phyloP scores from a whole-genome alignment of 768 basidiomycete species.

The Tricholoma furcatifolium region DNA sequence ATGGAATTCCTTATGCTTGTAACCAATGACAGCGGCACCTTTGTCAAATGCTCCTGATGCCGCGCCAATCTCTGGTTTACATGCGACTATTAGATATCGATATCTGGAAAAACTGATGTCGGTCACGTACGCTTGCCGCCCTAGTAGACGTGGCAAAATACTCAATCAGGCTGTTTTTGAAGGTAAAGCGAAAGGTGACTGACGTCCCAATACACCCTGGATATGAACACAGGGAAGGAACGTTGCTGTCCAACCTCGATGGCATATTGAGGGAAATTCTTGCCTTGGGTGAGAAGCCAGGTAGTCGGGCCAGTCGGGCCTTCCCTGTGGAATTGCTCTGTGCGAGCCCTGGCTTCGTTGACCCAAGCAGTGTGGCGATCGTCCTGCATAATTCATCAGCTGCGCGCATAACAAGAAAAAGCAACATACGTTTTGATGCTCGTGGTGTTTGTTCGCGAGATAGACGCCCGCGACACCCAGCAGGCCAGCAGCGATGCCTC shows the following conservation, averaged over 20 bases:
- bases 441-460: slow-evolving; percentile 38
- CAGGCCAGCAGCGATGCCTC: slow-evolving; percentile 41
- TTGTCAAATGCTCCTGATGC: slow-evolving; percentile 56
- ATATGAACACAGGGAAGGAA: slow-evolving; percentile 52
- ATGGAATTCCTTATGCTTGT: slow-evolving; percentile 53
- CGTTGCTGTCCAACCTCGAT: slow-evolving; percentile 57
- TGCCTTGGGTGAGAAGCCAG: slow-evolving; percentile 64
- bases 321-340: slow-evolving; percentile 42
- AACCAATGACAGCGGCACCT: slow-evolving; percentile 65
- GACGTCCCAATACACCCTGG: slow-evolving; percentile 59
- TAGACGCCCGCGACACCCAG: slow-evolving; percentile 4
- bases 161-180: not conserved
- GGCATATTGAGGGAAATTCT: slow-evolving; percentile 55
- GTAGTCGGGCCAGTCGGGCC: slow-evolving; percentile 48
- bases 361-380: slow-evolving; percentile 53
- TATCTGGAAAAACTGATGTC: slow-evolving; percentile 29
- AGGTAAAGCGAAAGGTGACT: slow-evolving; percentile 17
- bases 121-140: slow-evolving; percentile 52
- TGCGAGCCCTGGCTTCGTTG: slow-evolving; percentile 53
- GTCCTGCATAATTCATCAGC: slow-evolving; percentile 33
- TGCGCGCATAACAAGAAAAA: not conserved
- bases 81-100: not conserved
- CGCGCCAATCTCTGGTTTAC: slow-evolving; percentile 59
- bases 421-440: slow-evolving; percentile 45
- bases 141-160: slow-evolving; percentile 31